A percentile compares a stretch with the other conserved stretches of the same genome.
phyloP scores from a whole-genome alignment of 371 early-diverging fungal species.

The Nematocida sp. region DNA sequence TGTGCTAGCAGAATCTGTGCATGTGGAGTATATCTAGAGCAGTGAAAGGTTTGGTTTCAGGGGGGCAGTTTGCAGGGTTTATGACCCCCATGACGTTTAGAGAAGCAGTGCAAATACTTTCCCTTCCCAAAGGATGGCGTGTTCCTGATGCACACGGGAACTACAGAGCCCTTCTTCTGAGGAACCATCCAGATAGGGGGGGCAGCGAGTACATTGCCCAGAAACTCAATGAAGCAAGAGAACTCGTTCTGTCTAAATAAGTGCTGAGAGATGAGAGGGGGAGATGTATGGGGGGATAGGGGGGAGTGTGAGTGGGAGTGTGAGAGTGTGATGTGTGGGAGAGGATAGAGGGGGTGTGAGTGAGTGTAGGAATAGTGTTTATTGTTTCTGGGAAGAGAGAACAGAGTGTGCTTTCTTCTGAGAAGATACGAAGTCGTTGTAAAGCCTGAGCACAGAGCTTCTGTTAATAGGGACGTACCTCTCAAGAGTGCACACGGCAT shows the following conservation, averaged over 20 bases:
- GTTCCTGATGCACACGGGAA: not conserved
- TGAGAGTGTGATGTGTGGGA: not conserved
- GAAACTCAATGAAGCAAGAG: constrained; percentile 46
- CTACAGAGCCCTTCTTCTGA: constrained; percentile 16
- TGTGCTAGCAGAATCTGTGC: too few species aligned
- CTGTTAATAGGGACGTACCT: too few species aligned
- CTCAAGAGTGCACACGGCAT: too few species aligned
- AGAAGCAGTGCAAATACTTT: constrained; percentile 26
- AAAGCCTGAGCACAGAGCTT: too few species aligned
- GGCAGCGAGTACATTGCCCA: constrained; percentile 41
- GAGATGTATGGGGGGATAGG: not conserved
- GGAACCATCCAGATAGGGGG: constrained; percentile 39
- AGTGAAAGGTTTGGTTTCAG: not conserved
- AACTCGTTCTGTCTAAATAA: not conserved
- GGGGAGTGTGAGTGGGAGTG: not conserved
- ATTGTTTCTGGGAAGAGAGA: not conserved
- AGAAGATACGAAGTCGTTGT: too few species aligned
- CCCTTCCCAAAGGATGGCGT: not conserved
- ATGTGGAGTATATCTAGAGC: too few species aligned
- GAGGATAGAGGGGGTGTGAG: too few species aligned
- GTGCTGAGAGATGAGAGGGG: not conserved
- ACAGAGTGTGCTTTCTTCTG: too few species aligned
- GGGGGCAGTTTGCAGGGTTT: constrained; percentile 30
- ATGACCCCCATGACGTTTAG: constrained; percentile 6
- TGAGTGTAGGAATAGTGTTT: not conserved